phyloP scores from a whole-genome alignment of 2,329 filamentous ascomycete genomes.

The Aureobasidium uvarum region DNA sequence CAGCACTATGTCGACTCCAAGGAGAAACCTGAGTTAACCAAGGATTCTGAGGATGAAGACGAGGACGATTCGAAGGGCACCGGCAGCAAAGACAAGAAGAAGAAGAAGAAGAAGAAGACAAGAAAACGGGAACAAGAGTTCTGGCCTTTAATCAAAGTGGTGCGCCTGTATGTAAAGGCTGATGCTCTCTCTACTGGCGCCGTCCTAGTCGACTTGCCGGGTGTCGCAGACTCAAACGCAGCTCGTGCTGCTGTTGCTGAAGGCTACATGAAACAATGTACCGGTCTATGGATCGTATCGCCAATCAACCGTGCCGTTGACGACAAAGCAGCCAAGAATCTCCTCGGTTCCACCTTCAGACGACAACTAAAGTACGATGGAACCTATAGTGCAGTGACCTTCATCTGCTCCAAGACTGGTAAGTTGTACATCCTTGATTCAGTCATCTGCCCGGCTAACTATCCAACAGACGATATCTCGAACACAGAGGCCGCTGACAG shows the following conservation, averaged over 20 bases:
- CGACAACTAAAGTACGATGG: conserved; percentile 61
- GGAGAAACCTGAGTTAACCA: conserved; percentile 41
- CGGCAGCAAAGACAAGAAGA: conserved; percentile 39
- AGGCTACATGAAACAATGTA: conserved; percentile 60
- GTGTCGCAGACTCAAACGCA: conserved; percentile 59
- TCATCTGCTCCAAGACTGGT: conserved; percentile 60
- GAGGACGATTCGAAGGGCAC: conserved; percentile 32
- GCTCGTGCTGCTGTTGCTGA: conserved; percentile 59
- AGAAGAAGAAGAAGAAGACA: conserved; percentile 32
- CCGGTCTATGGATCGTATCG: conserved; percentile 61
- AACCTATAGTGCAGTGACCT: conserved; percentile 54
- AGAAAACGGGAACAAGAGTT: conserved; percentile 39
- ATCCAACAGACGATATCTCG: conserved; percentile 54
- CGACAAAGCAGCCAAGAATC: conserved; percentile 57
- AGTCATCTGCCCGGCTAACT: no score
- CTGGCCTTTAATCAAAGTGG: conserved; percentile 56
- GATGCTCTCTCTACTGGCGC: conserved; percentile 54
- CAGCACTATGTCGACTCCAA: conserved; percentile 57
- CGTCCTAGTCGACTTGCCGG: conserved; percentile 59
- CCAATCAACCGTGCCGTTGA: conserved; percentile 61
- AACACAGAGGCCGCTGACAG: conserved; percentile 46
- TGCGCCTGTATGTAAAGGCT: conserved; percentile 54
- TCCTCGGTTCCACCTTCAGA: conserved; percentile 58
- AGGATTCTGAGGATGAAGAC: conserved; percentile 30
- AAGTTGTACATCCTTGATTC: no score